Base-by-base conservation (phyloP, 2,329 filamentous ascomycete genomes). In the Colletotrichum sp. region DNA sequence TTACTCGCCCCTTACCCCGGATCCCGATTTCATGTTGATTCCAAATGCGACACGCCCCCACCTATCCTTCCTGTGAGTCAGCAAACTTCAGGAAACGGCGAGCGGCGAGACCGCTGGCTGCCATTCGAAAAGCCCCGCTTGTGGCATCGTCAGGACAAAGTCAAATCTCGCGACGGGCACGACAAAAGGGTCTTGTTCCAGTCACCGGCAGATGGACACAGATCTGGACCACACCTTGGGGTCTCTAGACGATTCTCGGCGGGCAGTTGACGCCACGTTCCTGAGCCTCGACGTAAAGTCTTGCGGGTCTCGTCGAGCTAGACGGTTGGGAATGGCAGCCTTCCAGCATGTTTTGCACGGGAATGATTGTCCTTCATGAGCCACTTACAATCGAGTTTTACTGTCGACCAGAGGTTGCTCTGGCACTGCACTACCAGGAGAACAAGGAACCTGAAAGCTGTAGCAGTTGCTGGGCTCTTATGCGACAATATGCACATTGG, bases 251-350 rank as follows among this genome's bases (percentile, higher is more conserved):
- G 34, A 33, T 27, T 29, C 27, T 57, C 21, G 47, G 61, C 67
- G 61, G 62, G 29, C 27, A 66, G 43, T 51, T 36, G 43, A 51
- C 71, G 68, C 71, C 68, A 73, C 57, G 71, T 73, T 73, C 71
- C 71, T 73, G 71, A 38, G 57, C 61, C 58, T 71, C 63, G 71
- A 73, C 62, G 62, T 63, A 63, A 66, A 71, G 62, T 63, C 68
- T 66, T 36, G 47, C 15, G 38, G 38, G 36, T 27, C 34, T 16
- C 21, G 43, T 31, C 15, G 61, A 54, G 67, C 51, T 55, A 31
- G 24, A 18, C 29, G 54, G 36, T 47, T n/a, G n/a, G 34, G 16
- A 63, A 66, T 33, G 34, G 43, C n/a, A 21, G 15, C 61, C 21
- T 58, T n/a, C 24, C 12, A 33, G 21, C 36, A 67, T 33, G 21